Percentiles rank a stretch among this genome's conserved stretches.
phyloP scores from a whole-genome alignment of 2,329 filamentous ascomycete genomes.

The Arachnomyces sp. region DNA sequence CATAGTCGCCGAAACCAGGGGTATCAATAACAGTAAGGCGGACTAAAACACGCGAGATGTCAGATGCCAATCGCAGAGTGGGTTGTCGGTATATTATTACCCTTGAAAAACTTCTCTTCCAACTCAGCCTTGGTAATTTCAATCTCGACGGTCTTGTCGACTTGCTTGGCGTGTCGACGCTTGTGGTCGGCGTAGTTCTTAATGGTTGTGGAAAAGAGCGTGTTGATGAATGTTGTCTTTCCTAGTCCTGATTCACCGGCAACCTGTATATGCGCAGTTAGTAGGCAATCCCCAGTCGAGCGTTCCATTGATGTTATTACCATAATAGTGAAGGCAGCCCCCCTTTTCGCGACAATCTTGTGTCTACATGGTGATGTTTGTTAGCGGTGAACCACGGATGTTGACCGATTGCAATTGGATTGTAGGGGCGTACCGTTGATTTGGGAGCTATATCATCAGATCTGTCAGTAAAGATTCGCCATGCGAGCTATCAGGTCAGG shows the following conservation, averaged over 20 bases:
- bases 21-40: slow-evolving; percentile 98
- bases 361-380: slow-evolving; percentile 43
- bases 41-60: slow-evolving; percentile 47
- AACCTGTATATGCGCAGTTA: slow-evolving; percentile 51
- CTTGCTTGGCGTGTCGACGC: slow-evolving; percentile 96
- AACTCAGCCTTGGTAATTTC: slow-evolving; percentile 99
- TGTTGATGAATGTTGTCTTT: slow-evolving; percentile 99
- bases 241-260: slow-evolving; percentile 96
- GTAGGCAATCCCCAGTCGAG: slow-evolving; percentile 12
- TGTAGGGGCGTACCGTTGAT: slow-evolving; percentile 56
- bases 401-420: not conserved
- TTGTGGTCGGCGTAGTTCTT: slow-evolving; percentile 99
- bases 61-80: too few species aligned
- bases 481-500: slow-evolving; percentile 4
- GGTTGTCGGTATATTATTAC: slow-evolving; percentile 44
- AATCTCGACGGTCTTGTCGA: slow-evolving; percentile 99
- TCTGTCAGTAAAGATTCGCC: slow-evolving; percentile 24
- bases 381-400: slow-evolving; percentile 16
- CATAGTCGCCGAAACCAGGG: slow-evolving; percentile 97
- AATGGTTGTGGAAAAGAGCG: slow-evolving; percentile 98
- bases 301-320: slow-evolving; percentile 45
- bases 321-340: slow-evolving; percentile 99
- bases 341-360: slow-evolving; percentile 71
- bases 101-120: slow-evolving; percentile 99
- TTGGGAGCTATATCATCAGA: slow-evolving; percentile 47